A percentile compares a stretch with the other conserved stretches of the same genome.
These are phyloP conservation scores for Saccharomycopsis sp. DNA, from an alignment of 805 yeast genomes.

Conservation along the genomic window DNA sequence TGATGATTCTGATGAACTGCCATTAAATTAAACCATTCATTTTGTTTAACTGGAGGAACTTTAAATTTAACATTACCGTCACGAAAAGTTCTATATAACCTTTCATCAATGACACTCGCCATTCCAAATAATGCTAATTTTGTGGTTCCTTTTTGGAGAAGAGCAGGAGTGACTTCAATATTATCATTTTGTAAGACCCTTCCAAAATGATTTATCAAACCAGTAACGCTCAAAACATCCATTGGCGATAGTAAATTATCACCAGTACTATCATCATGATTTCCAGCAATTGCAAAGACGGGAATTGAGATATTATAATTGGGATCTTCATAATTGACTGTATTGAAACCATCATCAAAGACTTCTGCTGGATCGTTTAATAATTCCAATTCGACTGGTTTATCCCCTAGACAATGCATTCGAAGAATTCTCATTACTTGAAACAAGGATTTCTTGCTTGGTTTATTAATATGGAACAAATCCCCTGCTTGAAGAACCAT, in stretches of 20 bases:
- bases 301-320: slow-evolving; percentile 85
- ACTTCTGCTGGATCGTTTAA: slow-evolving; percentile 66
- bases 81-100: slow-evolving; percentile 72
- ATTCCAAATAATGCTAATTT: slow-evolving; percentile 81
- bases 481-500: slow-evolving; percentile 91
- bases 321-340: slow-evolving; percentile 83
- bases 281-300: slow-evolving; percentile 86
- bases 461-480: slow-evolving; percentile 82
- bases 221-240: slow-evolving; percentile 73
- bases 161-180: slow-evolving; percentile 62
- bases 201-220: slow-evolving; percentile 86
- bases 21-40: slow-evolving; percentile 75
- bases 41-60: slow-evolving; percentile 47
- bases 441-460: slow-evolving; percentile 75
- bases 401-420: slow-evolving; percentile 67
- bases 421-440: slow-evolving; percentile 71
- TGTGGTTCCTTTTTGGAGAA: slow-evolving; percentile 75
- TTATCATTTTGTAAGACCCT: slow-evolving; percentile 65
- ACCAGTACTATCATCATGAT: slow-evolving; percentile 95
- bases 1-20: slow-evolving; percentile 89
- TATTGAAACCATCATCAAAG: slow-evolving; percentile 53
- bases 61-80: slow-evolving; percentile 72
- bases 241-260: slow-evolving; percentile 72
- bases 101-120: slow-evolving; percentile 81
- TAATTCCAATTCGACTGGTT: slow-evolving; percentile 77